Percentiles rank a stretch among this genome's conserved stretches.
Evolutionary conservation across 2,329 filamentous ascomycete genomes (phyloP).

Genomic region (Sodiomyces alkalinus): DNA sequence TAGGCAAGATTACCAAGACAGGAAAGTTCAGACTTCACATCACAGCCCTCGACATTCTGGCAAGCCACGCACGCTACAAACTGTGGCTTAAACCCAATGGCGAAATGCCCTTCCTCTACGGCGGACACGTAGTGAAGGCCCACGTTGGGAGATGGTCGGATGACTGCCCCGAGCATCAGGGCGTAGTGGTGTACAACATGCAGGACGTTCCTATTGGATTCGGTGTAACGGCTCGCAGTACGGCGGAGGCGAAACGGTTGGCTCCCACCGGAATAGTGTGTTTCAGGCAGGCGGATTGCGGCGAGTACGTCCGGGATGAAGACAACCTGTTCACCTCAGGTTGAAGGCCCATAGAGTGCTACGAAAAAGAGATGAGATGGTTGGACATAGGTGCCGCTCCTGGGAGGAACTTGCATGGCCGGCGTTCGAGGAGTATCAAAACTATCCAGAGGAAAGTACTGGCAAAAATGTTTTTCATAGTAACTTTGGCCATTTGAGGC

Average conservation of each 20-base stretch:
- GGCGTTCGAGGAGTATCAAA: constrained; percentile 2
- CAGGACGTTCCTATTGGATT: constrained; percentile 90
- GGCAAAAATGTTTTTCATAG: too few relatives aligned
- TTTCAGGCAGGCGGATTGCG: constrained; percentile 86
- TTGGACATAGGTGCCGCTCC: too few relatives aligned
- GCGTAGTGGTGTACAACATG: constrained; percentile 82
- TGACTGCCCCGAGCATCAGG: constrained; percentile 86
- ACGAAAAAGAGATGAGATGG: too few relatives aligned
- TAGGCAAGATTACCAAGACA: constrained; percentile 89
- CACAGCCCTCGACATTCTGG: constrained; percentile 74
- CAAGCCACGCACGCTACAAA: constrained; percentile 87
- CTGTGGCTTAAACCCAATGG: constrained; percentile 94
- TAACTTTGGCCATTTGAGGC: too few relatives aligned
- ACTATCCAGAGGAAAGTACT: too few relatives aligned
- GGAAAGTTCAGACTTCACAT: constrained; percentile 84
- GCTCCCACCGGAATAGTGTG: constrained; percentile 83
- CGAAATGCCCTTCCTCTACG: constrained; percentile 95
- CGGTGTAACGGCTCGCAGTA: constrained; percentile 78
- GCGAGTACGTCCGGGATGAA: constrained; percentile 84
- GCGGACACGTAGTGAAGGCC: constrained; percentile 65
- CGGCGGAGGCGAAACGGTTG: constrained; percentile 64
- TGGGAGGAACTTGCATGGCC: constrained; percentile 3
- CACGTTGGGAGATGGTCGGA: constrained; percentile 71
- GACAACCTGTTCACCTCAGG: constrained; percentile 46
- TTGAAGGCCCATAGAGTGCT: too few relatives aligned